phyloP scores from a whole-genome alignment of 352 stramenopile genomes.

The Lagenidium sp. region DNA sequence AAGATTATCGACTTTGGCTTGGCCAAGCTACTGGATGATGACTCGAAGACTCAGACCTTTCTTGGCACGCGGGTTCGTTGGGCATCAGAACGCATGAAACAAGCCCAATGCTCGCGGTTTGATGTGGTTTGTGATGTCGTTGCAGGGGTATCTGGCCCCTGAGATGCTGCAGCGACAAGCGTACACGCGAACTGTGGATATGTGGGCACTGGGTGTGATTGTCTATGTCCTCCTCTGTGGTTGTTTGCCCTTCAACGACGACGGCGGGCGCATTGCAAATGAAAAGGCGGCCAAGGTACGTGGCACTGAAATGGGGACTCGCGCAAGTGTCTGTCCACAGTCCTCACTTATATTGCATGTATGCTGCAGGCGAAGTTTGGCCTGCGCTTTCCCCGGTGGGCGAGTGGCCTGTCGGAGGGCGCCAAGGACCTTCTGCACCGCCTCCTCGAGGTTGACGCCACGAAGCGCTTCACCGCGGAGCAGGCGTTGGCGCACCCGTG shows the following conservation, averaged over 20 bases:
- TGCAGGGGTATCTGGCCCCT: slow-evolving; percentile 93
- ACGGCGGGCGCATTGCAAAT: slow-evolving; percentile 82
- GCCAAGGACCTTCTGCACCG: slow-evolving; percentile 81
- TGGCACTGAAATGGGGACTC: no score
- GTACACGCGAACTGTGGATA: slow-evolving; percentile 96
- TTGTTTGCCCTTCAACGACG: slow-evolving; percentile 98
- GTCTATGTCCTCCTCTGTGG: slow-evolving; percentile 97
- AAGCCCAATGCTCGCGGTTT: no score
- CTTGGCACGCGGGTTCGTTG: slow-evolving; percentile 51
- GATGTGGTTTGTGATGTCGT: background rate
- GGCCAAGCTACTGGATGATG: slow-evolving; percentile 88
- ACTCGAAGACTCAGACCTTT: slow-evolving; percentile 79
- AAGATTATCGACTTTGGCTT: slow-evolving; percentile 99
- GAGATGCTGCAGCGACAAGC: slow-evolving; percentile 97
- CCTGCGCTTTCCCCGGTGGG: slow-evolving; percentile 92
- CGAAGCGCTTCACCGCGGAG: slow-evolving; percentile 74
- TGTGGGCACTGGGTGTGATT: slow-evolving; percentile 98
- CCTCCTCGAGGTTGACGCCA: slow-evolving; percentile 72
- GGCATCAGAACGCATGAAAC: no score
- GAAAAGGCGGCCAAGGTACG: slow-evolving; percentile 61
- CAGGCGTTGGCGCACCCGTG: slow-evolving; percentile 77
- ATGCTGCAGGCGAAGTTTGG: slow-evolving; percentile 85
- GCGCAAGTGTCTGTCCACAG: background rate
- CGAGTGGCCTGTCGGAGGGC: slow-evolving; percentile 73
- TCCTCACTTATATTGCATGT: slow-evolving; percentile 8